Percentiles rank a stretch among this genome's conserved stretches.
These are phyloP conservation scores for Xylaria digitata DNA, from an alignment of 2,329 filamentous ascomycete species.

Conservation along the genomic window DNA sequence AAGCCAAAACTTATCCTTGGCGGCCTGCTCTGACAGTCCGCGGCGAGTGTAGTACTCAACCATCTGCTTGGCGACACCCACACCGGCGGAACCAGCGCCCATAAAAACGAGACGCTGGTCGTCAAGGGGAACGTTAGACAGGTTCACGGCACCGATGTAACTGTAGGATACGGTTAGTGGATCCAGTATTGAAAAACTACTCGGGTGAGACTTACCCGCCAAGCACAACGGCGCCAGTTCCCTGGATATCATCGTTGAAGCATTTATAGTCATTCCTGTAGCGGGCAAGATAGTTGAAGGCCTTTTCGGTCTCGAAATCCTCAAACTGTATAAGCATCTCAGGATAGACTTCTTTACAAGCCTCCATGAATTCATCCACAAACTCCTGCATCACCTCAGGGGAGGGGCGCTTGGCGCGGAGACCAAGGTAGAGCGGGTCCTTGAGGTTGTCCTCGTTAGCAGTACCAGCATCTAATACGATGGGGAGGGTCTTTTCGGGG, in stretches of 20 bases:
- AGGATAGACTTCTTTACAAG: slow-evolving; percentile 78
- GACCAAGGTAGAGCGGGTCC: slow-evolving; percentile 87
- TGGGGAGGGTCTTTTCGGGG: slow-evolving; percentile 82
- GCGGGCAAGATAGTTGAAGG: slow-evolving; percentile 90
- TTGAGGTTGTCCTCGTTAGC: slow-evolving; percentile 73
- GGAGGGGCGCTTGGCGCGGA: slow-evolving; percentile 82
- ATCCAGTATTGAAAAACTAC: background rate
- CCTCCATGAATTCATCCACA: slow-evolving; percentile 97
- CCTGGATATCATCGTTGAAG: slow-evolving; percentile 99
- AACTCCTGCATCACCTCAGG: slow-evolving; percentile 86
- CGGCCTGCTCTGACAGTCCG: slow-evolving; percentile 87
- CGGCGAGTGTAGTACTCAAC: slow-evolving; percentile 96
- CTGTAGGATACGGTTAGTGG: slow-evolving; percentile 44
- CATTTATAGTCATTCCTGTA: slow-evolving; percentile 91
- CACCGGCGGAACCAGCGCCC: slow-evolving; percentile 93
- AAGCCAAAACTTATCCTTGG: slow-evolving; percentile 93
- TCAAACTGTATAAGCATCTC: slow-evolving; percentile 89
- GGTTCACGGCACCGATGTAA: slow-evolving; percentile 79
- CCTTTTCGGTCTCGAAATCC: slow-evolving; percentile 92
- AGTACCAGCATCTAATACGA: slow-evolving; percentile 75
- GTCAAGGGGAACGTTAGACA: slow-evolving; percentile 84
- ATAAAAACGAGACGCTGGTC: slow-evolving; percentile 97
- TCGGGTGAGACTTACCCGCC: slow-evolving; percentile 69
- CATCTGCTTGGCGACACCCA: slow-evolving; percentile 97
- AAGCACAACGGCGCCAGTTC: slow-evolving; percentile 93